Evolutionary conservation across 768 basidiomycete species (phyloP), one percentile per base, ranked within the genome.

Genomic region (Leccinum truebloodii): DNA sequence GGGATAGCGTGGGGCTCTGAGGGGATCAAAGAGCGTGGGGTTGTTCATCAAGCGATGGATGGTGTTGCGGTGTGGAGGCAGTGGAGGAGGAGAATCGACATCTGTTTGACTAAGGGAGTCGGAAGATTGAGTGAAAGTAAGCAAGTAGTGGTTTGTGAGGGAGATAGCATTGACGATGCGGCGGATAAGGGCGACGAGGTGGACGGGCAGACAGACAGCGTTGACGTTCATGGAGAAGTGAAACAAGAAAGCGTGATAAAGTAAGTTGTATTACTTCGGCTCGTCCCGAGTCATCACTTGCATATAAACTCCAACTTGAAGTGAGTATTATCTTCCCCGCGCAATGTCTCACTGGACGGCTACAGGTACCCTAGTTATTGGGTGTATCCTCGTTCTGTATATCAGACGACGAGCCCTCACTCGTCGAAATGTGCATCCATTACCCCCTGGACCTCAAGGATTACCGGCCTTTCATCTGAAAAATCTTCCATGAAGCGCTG

Each of bases 1-100:
- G 1, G 94, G 94, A 73, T 92, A 86, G 6, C 96, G 86, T 2
- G 97, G 94, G 5, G 81, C 82, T 64, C 92, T 82, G 4, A 89
- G 65, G 1, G 92, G 93, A 63, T 95, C 85, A 65, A 84, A 90
- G 30, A 98, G 79, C 0, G 85, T 80, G 3, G 95, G 93, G 66
- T 92, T 86, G 52, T 79, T 77, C 67, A 97, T 84, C 4, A 98
- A 76, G 55, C 80, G 80, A 72, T 90, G 89, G 5, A 92, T 86
- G 14, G 72, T 76, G 65, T 87, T 88, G 32, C 72, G 70, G 44
- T 59, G 34, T 32, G 61, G 22, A 32, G 63, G 62, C 52, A 61
- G 69, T 10, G 69, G 63, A 49, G 72, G 60, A 65, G 63, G 35
- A 30, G 30, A 9, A 65, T 32, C 4, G 18, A 18, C 22, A 28